Percentiles rank a stretch among this genome's conserved stretches.
Evolutionary conservation across 1,284 basidiomycete genomes (phyloP).

Genomic region (Fomitopsis schrenkii): DNA sequence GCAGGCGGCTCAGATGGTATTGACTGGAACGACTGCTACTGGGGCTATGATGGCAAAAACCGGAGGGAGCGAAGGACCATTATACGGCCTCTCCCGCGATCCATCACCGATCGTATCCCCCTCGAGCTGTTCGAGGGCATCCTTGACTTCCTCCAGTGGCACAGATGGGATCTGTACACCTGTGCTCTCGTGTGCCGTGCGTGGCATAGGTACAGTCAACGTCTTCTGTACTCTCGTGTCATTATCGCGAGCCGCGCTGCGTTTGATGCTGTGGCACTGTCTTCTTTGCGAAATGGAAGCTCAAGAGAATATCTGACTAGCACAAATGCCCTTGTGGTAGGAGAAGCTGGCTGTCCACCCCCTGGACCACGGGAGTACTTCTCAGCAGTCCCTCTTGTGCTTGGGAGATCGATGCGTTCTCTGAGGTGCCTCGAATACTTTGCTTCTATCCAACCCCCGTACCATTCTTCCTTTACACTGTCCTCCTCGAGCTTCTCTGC

Average conservation of each 20-base stretch:
- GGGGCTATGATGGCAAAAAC: neutral
- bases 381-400: too few species aligned
- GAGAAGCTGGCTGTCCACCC: too few species aligned
- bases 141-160: neutral
- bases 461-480: neutral
- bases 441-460: neutral
- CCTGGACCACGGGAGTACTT: too few species aligned
- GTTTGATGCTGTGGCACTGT: neutral
- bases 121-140: neutral
- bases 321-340: too few species aligned
- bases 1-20: neutral
- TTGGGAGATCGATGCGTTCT: too few species aligned
- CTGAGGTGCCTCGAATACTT: neutral
- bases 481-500: neutral
- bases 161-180: neutral
- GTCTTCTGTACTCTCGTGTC: too few species aligned
- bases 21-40: neutral
- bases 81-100: neutral
- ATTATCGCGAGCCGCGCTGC: too few species aligned
- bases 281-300: neutral
- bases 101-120: neutral
- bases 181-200: neutral
- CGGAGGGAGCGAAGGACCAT: neutral
- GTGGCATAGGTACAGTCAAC: neutral
- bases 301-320: neutral